phyloP scores from a whole-genome alignment of 768 basidiomycete species.

The Rhodosporidiobolus odoratus region DNA sequence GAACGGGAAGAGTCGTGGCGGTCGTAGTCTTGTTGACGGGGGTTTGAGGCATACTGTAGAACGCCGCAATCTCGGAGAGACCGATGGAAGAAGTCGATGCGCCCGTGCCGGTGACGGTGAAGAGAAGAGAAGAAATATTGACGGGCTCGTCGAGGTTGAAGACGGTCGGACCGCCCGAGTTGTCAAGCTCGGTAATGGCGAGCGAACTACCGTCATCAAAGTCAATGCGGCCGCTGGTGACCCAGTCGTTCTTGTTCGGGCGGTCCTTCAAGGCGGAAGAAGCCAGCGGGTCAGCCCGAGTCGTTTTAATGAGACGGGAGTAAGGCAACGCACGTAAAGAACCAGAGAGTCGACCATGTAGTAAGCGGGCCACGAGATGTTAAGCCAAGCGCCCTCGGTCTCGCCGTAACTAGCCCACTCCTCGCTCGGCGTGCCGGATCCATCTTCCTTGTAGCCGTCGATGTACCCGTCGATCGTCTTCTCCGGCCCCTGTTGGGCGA shows the following conservation, averaged over 20 bases:
- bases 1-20: background rate
- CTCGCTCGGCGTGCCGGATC: background rate
- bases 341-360: slow-evolving; percentile 30
- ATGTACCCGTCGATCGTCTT: slow-evolving; percentile 29
- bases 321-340: slow-evolving; percentile 9
- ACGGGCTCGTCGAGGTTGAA: slow-evolving; percentile 19
- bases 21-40: slow-evolving; percentile 3
- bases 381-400: slow-evolving; percentile 13
- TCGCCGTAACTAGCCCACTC: slow-evolving; percentile 29
- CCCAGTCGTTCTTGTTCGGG: slow-evolving; percentile 33
- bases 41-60: slow-evolving; percentile 27
- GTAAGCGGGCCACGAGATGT: slow-evolving; percentile 14
- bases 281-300: background rate
- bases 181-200: slow-evolving; percentile 23
- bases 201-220: slow-evolving; percentile 20
- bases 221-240: slow-evolving; percentile 14
- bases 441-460: slow-evolving; percentile 16
- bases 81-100: slow-evolving; percentile 2
- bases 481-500: slow-evolving; percentile 11
- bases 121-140: slow-evolving; percentile 28
- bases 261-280: background rate
- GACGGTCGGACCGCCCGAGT: slow-evolving; percentile 24
- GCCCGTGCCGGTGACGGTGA: slow-evolving; percentile 9
- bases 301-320: background rate
- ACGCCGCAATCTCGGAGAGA: slow-evolving; percentile 32